phyloP scores from a whole-genome alignment of 2,329 filamentous ascomycete species.

The Pseudocercospora macadamiae region DNA sequence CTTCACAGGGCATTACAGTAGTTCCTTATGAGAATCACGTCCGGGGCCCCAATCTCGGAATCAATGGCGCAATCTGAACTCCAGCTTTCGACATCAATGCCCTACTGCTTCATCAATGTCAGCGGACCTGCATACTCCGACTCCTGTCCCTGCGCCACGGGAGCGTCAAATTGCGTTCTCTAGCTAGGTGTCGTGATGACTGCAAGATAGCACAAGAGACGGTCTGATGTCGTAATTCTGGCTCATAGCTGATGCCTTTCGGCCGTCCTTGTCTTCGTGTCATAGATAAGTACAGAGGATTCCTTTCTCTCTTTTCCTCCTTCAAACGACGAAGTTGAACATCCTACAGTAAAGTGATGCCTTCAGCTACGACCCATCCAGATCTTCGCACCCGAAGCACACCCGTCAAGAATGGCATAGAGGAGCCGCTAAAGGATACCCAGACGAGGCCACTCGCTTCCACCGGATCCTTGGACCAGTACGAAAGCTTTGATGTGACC shows the following conservation, averaged over 20 bases:
- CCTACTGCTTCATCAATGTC: background rate
- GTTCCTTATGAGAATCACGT: no score
- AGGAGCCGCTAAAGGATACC: slow-evolving; percentile 2
- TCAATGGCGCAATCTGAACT: background rate
- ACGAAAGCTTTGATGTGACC: slow-evolving; percentile 53
- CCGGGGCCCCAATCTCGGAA: no score
- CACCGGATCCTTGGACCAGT: slow-evolving; percentile 47
- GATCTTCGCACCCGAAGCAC: background rate
- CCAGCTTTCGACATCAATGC: background rate
- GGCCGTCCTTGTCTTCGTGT: no score
- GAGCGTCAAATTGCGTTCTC: background rate
- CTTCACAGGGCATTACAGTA: no score
- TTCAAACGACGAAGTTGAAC: no score
- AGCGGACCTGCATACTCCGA: background rate
- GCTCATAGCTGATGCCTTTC: background rate
- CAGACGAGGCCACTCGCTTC: slow-evolving; percentile 30
- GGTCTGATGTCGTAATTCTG: background rate
- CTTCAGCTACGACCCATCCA: background rate
- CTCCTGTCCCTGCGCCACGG: background rate
- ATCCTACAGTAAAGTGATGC: background rate
- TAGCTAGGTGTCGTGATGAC: background rate
- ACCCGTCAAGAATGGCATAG: slow-evolving; percentile 6
- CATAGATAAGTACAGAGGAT: no score
- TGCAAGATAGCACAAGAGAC: background rate
- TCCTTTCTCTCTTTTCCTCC: no score